phyloP scores from a whole-genome alignment of 306 rosid species.

The Lathyrus sativus region DNA sequence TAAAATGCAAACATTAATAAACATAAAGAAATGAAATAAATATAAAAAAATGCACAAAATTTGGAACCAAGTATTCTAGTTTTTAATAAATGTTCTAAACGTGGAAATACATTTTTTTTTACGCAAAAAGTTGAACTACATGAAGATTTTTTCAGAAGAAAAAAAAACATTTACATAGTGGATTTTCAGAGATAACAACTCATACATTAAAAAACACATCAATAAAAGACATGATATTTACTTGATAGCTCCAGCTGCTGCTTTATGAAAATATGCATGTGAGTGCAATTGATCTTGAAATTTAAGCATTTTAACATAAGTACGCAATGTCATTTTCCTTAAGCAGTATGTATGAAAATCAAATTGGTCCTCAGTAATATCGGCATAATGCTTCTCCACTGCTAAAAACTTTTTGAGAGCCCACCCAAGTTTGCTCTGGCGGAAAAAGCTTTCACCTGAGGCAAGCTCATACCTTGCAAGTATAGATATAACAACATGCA shows the following conservation, averaged over 20 bases:
- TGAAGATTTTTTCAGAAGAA: no score
- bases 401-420: slow-evolving; percentile 87
- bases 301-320: slow-evolving; percentile 95
- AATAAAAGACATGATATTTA: slow-evolving; percentile 40
- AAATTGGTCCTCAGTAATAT: slow-evolving; percentile 96
- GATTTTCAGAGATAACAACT: slow-evolving; percentile 17
- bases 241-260: slow-evolving; percentile 98
- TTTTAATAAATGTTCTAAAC: no score
- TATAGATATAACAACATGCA: slow-evolving; percentile 23
- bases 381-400: slow-evolving; percentile 97
- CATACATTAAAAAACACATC: slow-evolving; percentile 8
- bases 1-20: no score
- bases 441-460: slow-evolving; percentile 94
- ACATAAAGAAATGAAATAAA: no score
- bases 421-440: slow-evolving; percentile 90
- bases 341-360: slow-evolving; percentile 98
- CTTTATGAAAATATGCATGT: slow-evolving; percentile 88
- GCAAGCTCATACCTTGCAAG: slow-evolving; percentile 89
- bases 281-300: slow-evolving; percentile 98
- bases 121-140: no score
- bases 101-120: no score
- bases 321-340: slow-evolving; percentile 96
- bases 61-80: no score
- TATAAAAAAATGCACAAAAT: no score
- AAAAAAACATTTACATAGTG: no score